Percentiles rank a stretch among this genome's conserved stretches.
phyloP scores from a whole-genome alignment of 1,284 basidiomycete species.

The Psilocybe mexicana region DNA sequence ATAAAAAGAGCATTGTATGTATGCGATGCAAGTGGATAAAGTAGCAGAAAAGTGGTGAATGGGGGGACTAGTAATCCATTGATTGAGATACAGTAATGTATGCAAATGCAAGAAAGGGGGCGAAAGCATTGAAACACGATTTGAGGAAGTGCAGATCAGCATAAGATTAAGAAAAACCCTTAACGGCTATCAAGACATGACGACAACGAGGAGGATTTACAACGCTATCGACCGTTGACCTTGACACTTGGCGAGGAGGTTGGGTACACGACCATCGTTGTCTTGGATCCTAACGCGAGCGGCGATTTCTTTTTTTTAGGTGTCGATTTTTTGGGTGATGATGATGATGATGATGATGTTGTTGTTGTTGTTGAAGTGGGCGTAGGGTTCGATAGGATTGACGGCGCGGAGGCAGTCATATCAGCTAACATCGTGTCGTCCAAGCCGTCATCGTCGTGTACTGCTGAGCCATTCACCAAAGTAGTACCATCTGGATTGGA shows the following conservation, averaged over 20 bases:
- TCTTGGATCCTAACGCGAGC: constrained; percentile 20
- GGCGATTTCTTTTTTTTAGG: background rate
- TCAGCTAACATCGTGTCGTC: constrained; percentile 14
- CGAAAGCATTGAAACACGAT: background rate
- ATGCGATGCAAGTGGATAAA: too few species aligned
- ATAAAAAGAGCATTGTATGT: too few species aligned
- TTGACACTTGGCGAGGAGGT: constrained; percentile 11
- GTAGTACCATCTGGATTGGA: background rate
- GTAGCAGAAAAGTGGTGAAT: too few species aligned
- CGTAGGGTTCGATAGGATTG: constrained; percentile 16
- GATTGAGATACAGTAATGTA: too few species aligned
- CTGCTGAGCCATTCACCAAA: constrained; percentile 8
- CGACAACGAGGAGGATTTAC: too few species aligned
- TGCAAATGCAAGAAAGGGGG: background rate
- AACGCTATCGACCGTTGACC: constrained; percentile 17
- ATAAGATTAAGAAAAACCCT: too few species aligned
- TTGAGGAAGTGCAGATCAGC: background rate
- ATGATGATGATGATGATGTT: constrained; percentile 3
- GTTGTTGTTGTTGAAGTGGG: background rate
- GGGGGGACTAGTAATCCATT: too few species aligned
- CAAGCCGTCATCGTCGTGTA: background rate
- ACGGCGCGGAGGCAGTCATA: constrained; percentile 28
- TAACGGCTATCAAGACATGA: too few species aligned
- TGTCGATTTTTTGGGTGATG: constrained; percentile 5
- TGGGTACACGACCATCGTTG: constrained; percentile 21